These are phyloP conservation scores for Coemansia sp. DNA, from an alignment of 192 early-diverging fungal species.

Conservation along the genomic window DNA sequence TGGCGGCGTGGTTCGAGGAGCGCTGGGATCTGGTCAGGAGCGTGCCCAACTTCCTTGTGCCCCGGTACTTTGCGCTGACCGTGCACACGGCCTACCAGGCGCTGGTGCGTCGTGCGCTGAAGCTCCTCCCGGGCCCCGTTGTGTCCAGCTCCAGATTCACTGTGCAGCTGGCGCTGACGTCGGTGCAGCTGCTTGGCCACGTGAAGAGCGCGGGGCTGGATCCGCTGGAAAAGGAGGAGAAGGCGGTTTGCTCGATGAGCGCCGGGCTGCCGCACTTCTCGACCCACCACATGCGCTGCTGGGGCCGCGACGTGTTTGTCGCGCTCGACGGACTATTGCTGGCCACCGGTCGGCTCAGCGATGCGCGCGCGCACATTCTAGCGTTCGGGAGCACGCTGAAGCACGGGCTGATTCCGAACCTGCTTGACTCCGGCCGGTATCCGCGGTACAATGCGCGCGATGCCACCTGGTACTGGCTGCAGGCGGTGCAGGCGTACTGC, in stretches of 20 bases:
- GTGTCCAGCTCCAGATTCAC: constrained; percentile 65
- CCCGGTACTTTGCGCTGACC: constrained; percentile 92
- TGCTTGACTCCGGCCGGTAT: constrained; percentile 80
- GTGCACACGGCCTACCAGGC: constrained; percentile 78
- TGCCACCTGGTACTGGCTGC: constrained; percentile 95
- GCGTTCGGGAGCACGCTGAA: constrained; percentile 89
- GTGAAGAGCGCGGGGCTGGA: constrained; percentile 83
- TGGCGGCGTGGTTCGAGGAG: constrained; percentile 77
- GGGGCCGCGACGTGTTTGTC: constrained; percentile 99
- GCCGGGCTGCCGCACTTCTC: constrained; percentile 97
- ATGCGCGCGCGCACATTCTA: constrained; percentile 82
- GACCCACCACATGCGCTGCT: constrained; percentile 87
- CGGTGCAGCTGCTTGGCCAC: constrained; percentile 80
- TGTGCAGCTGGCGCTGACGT: constrained; percentile 71
- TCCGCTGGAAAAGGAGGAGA: constrained; percentile 50
- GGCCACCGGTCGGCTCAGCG: constrained; percentile 78
- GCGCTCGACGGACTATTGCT: constrained; percentile 82
- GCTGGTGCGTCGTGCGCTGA: constrained; percentile 63
- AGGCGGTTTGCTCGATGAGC: constrained; percentile 67
- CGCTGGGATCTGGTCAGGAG: constrained; percentile 71
- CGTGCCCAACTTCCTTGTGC: constrained; percentile 80
- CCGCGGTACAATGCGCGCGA: constrained; percentile 97
- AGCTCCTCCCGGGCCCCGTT: constrained; percentile 62
- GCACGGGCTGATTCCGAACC: constrained; percentile 96
- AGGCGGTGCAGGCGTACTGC: constrained; percentile 89